Base-by-base conservation (phyloP, 306 rosid species). In the Cucurbita argyrosperma region DNA sequence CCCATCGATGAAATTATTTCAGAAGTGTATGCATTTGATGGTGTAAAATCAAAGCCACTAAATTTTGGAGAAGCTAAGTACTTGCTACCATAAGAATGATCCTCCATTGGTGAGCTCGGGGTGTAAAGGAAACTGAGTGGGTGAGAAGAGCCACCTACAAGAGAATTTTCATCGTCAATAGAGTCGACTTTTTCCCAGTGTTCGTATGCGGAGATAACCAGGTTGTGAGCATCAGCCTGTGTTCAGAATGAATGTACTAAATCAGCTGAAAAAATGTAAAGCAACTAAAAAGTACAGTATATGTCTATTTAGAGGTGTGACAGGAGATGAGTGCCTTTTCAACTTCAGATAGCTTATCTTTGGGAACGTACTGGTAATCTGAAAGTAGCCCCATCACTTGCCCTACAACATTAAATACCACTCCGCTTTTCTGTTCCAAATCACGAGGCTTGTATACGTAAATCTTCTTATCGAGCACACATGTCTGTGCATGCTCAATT, bases 401-500 rank as follows among this genome's bases (percentile, higher is more conserved):
- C 61, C 97, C 99, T 66, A 94, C 96, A 30, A 87, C 83, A 77
- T 91, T 89, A 82, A 91, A 91, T 76, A 88, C 91, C n/a, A 91
- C 92, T 40, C 92, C 95, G 67, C 87, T 74, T 84, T 81, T 89
- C 71, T 76, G 84, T 67, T 86, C 87, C 71, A 88, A 85, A 77
- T 74, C 47, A 18, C 82, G 70, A 75, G 89, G 85, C 76, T 74
- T 74, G 81, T 90, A 83, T 65, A 91, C 37, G 51, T 60, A 77
- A 74, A 84, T 79, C 75, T 76, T 78, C 53, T 76, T 68, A 74
- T 89, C 97, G 37, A 88, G 83, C 66, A 80, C 74, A 59, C 99
- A 94, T 69, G 90, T 94, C 78, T 90, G 85, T 56, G 99, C 97
- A 86, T 94, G 99, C 80, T 94, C 97, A 76, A 89, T 84, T 3